A percentile compares a stretch with the other conserved stretches of the same genome.
Conservation (phyloP, 2,329 filamentous ascomycete genomes). For the Fonsecaea pedrosoi region DNA sequence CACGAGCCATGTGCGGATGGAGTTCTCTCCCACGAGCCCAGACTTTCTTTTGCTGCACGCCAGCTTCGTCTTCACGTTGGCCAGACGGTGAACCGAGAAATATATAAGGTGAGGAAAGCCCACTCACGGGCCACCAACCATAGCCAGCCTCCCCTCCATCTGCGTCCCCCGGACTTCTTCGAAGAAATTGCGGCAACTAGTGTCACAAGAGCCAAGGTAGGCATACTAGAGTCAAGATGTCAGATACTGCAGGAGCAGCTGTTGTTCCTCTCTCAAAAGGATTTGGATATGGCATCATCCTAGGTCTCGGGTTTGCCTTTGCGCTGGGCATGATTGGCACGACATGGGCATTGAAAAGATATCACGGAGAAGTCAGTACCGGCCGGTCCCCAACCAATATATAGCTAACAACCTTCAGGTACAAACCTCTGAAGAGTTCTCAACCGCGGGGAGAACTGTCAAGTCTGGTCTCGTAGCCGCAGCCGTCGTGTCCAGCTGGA, state of each 20-base stretch:
- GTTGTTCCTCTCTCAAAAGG: slow-evolving; percentile 45
- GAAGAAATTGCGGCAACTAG: not conserved
- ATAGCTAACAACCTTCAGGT: slow-evolving; percentile 54
- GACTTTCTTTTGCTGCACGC: slow-evolving; percentile 16
- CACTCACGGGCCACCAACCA: not conserved
- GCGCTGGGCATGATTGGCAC: slow-evolving; percentile 76
- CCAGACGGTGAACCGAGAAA: not conserved
- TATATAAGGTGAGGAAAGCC: slow-evolving; percentile 1
- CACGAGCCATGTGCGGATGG: not conserved
- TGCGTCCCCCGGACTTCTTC: not conserved
- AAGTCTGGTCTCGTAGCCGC: slow-evolving; percentile 88
- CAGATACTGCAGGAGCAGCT: slow-evolving; percentile 28
- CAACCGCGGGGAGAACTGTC: slow-evolving; percentile 82
- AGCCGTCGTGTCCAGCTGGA: slow-evolving; percentile 92
- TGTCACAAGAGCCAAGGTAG: not conserved
- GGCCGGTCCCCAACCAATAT: not conserved
- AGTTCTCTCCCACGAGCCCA: slow-evolving; percentile 20
- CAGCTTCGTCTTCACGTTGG: not conserved
- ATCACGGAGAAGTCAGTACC: slow-evolving; percentile 64
- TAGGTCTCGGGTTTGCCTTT: slow-evolving; percentile 76
- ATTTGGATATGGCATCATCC: slow-evolving; percentile 78
- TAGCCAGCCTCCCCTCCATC: not conserved
- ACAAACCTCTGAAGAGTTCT: slow-evolving; percentile 93
- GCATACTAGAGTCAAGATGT: slow-evolving; percentile 15
- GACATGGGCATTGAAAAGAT: slow-evolving; percentile 72